phyloP scores from a whole-genome alignment of 805 yeast genomes.

The Metschnikowia anglica region DNA sequence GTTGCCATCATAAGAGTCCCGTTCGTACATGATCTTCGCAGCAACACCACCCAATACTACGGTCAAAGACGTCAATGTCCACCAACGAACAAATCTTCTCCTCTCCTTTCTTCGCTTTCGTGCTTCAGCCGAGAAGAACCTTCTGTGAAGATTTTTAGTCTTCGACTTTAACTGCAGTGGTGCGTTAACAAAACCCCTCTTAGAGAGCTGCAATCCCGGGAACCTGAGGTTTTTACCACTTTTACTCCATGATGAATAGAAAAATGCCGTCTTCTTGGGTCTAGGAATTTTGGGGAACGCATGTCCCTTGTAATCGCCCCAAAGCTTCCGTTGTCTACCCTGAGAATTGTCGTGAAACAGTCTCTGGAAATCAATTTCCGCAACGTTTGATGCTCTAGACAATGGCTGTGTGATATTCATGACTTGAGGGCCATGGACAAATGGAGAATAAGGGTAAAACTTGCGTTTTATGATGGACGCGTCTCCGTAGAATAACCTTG shows the following conservation, averaged over 20 bases:
- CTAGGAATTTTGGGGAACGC: slow-evolving; percentile 54
- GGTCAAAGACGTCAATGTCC: slow-evolving; percentile 54
- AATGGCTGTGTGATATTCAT: slow-evolving; percentile 44
- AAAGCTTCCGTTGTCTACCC: slow-evolving; percentile 21
- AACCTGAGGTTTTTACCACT: slow-evolving; percentile 14
- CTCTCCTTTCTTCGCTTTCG: slow-evolving; percentile 39
- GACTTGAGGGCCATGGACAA: slow-evolving; percentile 34
- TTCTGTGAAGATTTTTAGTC: slow-evolving; percentile 36
- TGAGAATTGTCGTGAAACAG: slow-evolving; percentile 14
- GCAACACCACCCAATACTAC: slow-evolving; percentile 56
- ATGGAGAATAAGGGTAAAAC: slow-evolving; percentile 24
- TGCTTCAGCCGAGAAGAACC: slow-evolving; percentile 45
- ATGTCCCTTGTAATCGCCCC: slow-evolving; percentile 32
- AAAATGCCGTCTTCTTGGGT: slow-evolving; percentile 53
- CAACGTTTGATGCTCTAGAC: slow-evolving; percentile 40
- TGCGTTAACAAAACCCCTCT: slow-evolving; percentile 36
- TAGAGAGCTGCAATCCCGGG: slow-evolving; percentile 27
- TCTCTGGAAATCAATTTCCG: slow-evolving; percentile 31
- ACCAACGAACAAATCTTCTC: slow-evolving; percentile 47
- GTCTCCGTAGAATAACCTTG: slow-evolving; percentile 17
- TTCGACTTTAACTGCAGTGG: slow-evolving; percentile 36
- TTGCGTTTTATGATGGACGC: slow-evolving; percentile 16
- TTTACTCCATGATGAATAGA: slow-evolving; percentile 47
- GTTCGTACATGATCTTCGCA: slow-evolving; percentile 42
- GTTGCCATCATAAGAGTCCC: slow-evolving; percentile 30